Evolutionary conservation across 2,329 filamentous ascomycete genomes (phyloP).

Genomic region (Talaromyces sp.): DNA sequence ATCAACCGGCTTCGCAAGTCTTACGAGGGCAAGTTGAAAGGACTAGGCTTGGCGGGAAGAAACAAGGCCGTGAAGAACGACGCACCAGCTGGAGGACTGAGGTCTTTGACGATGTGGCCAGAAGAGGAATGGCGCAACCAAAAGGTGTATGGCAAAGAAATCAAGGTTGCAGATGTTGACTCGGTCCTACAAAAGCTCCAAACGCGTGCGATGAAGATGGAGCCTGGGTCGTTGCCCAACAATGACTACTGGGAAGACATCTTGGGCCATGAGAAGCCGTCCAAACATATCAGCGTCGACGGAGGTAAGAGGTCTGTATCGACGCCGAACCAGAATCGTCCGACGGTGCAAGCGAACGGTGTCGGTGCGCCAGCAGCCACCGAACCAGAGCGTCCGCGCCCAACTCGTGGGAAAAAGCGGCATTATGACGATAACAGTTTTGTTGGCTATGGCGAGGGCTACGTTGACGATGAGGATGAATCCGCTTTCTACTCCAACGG

Average conservation of each 20-base stretch:
- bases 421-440: slow-evolving; percentile 49
- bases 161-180: slow-evolving; percentile 38
- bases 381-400: slow-evolving; percentile 32
- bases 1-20: slow-evolving; percentile 56
- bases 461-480: slow-evolving; percentile 44
- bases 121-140: slow-evolving; percentile 49
- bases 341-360: slow-evolving; percentile 21
- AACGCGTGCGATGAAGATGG: slow-evolving; percentile 42
- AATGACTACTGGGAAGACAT: slow-evolving; percentile 46
- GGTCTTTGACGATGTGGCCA: slow-evolving; percentile 41
- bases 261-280: slow-evolving; percentile 43
- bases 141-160: slow-evolving; percentile 42
- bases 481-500: slow-evolving; percentile 40
- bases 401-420: slow-evolving; percentile 44
- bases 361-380: slow-evolving; percentile 16
- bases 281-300: slow-evolving; percentile 27
- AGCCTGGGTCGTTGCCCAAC: slow-evolving; percentile 41
- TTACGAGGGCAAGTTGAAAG: slow-evolving; percentile 48
- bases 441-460: slow-evolving; percentile 48
- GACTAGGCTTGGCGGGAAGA: slow-evolving; percentile 40
- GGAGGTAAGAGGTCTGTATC: slow-evolving; percentile 26
- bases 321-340: slow-evolving; percentile 20
- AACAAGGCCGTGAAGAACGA: slow-evolving; percentile 45
- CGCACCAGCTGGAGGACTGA: slow-evolving; percentile 32
- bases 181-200: slow-evolving; percentile 37